Evolutionary conservation across 73 alveolate genomes (phyloP).

Genomic region (Symbiodinium pilosum): DNA sequence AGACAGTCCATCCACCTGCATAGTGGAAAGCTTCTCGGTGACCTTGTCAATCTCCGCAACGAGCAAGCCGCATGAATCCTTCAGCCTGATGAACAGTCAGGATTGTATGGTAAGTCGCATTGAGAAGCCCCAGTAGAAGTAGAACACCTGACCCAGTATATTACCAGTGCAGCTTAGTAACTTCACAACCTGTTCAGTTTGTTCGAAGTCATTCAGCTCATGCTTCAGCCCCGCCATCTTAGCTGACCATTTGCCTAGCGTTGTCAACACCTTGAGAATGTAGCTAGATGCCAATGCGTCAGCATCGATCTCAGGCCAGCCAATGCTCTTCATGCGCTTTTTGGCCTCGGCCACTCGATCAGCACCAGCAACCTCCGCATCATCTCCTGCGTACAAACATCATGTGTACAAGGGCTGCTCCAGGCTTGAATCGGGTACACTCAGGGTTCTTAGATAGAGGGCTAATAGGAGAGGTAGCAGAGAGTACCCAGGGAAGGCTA

Average conservation of each 20-base stretch:
- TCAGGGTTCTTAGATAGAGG: not conserved
- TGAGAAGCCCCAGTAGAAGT: no score
- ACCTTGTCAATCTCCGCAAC: no score
- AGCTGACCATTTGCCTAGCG: conserved; percentile 24
- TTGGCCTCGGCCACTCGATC: not conserved
- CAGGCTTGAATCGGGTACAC: not conserved
- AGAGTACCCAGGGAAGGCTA: not conserved
- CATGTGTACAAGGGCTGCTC: not conserved
- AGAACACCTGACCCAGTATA: no score
- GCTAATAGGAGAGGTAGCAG: not conserved
- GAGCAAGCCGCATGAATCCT: no score
- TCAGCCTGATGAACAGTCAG: no score
- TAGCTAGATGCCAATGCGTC: conserved; percentile 20
- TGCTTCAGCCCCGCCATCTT: not conserved
- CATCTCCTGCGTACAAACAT: not conserved
- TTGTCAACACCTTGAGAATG: not conserved
- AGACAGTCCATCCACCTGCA: no score
- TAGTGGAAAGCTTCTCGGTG: no score
- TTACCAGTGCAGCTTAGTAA: not conserved
- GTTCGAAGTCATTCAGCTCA: not conserved
- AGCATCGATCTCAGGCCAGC: conserved; percentile 16
- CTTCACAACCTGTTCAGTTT: not conserved
- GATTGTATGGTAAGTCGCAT: no score
- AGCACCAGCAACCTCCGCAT: not conserved
- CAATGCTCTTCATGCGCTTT: not conserved